These are phyloP conservation scores for Mucor ambiguus DNA, from an alignment of 371 early-diverging fungal species.

Conservation along the genomic window DNA sequence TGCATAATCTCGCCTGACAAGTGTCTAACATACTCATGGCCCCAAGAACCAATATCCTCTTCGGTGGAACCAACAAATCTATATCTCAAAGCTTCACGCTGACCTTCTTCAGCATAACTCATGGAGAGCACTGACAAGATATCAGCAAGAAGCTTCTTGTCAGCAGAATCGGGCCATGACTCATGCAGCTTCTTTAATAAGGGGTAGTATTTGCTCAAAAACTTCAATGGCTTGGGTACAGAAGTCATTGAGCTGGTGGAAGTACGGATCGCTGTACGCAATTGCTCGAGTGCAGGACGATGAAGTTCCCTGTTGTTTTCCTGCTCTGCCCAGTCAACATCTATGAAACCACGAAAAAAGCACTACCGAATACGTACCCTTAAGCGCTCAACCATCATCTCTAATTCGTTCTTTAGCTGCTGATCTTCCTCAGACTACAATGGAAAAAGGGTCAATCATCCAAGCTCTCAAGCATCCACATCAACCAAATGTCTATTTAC, in stretches of 20 bases:
- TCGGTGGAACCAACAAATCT: conserved; percentile 77
- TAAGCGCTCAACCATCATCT: conserved; percentile 91
- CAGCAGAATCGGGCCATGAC: conserved; percentile 72
- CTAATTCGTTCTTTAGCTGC: conserved; percentile 90
- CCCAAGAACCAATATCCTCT: conserved; percentile 92
- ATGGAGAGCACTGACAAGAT: conserved; percentile 95
- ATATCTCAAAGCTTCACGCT: conserved; percentile 84
- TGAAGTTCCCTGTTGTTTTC: conserved; percentile 76
- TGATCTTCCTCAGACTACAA: conserved; percentile 94
- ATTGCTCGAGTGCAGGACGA: conserved; percentile 83
- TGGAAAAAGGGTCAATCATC: neutral
- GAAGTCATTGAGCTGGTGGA: conserved; percentile 98
- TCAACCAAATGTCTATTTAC: conserved; percentile 21
- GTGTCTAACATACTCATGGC: conserved; percentile 98
- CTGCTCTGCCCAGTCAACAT: conserved; percentile 30
- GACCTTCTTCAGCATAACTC: conserved; percentile 89
- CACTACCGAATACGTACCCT: conserved; percentile 48
- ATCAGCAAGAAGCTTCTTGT: conserved; percentile 90
- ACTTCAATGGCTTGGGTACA: conserved; percentile 98
- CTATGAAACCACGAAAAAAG: neutral
- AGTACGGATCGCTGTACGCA: conserved; percentile 89
- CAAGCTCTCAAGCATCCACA: neutral
- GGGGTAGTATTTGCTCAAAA: conserved; percentile 85
- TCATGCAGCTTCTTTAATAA: conserved; percentile 71
- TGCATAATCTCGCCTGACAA: conserved; percentile 90